Percentiles rank a stretch among this genome's conserved stretches.
Conservation (phyloP, 2,329 filamentous ascomycete genomes). For the Chaetomiaceae sp. region DNA sequence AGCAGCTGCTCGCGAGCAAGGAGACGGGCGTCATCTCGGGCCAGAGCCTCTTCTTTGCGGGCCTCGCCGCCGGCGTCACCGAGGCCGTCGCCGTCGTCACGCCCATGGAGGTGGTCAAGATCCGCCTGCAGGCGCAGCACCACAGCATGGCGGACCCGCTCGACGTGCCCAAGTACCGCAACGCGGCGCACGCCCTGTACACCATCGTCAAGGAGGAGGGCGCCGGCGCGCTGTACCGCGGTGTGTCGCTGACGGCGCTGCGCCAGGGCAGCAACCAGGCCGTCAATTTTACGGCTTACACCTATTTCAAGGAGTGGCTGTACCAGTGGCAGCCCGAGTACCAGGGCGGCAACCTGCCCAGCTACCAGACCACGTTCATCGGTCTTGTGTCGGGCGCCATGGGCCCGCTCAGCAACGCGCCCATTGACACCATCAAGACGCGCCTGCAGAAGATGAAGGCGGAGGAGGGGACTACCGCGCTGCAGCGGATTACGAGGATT, state of each 20-base stretch:
- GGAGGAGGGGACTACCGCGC: conserved; percentile 72
- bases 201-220: conserved; percentile 93
- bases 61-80: conserved; percentile 87
- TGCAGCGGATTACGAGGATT: conserved; percentile 74
- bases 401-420: conserved; percentile 92
- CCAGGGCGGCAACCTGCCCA: conserved; percentile 62
- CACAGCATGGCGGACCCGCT: conserved; percentile 97
- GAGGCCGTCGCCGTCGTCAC: conserved; percentile 96
- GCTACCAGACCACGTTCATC: conserved; percentile 86
- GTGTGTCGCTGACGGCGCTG: conserved; percentile 87
- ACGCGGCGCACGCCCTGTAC: conserved; percentile 77
- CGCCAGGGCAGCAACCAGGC: conserved; percentile 97
- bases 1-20: conserved; percentile 70
- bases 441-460: conserved; percentile 86
- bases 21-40: conserved; percentile 64
- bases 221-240: conserved; percentile 79
- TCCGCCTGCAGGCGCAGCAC: conserved; percentile 94
- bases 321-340: conserved; percentile 69
- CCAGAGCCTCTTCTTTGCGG: conserved; percentile 64
- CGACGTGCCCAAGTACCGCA: conserved; percentile 94
- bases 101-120: conserved; percentile 99
- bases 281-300: conserved; percentile 97
- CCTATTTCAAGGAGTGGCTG: conserved; percentile 79
- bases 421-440: conserved; percentile 99
- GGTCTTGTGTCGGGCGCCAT: conserved; percentile 90